Evolutionary conservation across 2,329 filamentous ascomycete genomes (phyloP), one percentile per base, ranked within the genome.

Genomic region (Aspergillus jensenii): DNA sequence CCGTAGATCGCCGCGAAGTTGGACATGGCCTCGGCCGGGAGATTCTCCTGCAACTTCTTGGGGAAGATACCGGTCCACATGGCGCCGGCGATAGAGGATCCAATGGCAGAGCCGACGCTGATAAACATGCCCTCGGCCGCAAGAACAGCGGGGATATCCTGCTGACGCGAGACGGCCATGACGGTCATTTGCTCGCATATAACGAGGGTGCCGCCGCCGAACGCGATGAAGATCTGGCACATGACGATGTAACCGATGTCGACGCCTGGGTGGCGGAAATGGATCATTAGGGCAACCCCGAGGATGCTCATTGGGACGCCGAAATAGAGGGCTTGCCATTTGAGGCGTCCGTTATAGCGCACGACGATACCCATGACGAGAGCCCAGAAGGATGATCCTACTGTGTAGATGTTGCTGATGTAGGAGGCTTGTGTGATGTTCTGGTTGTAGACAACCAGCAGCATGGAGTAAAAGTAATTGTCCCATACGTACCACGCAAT

Each of bases 31-130:
- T 73, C 66, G 7, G 15, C 33, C 3, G 44, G 52, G n/a, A 54
- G 52, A 12, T 48, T 47, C 12, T 47, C 35, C 33, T 47, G 39
- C 8, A 54, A 7, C n/a, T 41, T 41, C 7, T 25, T 17, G 6
- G 78, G 78, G 70, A 88, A 84, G 0, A 82, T 81, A 58, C 81
- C 79, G 1, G 80, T 83, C 83, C 86, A 89, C 63, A 89, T 86
- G 31, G 66, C 63, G 3, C 67, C 66, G 3, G 65, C 60, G 19
- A 74, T 68, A 4, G 70, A 68, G 15, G 59, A 60, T 6, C 75
- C 75, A 14, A 77, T 70, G 2, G 73, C 68, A 5, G 70, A 68
- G 1, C 75, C 74, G 3, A 77, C 62, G 39, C 65, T 74, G 40
- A 65, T 63, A 59, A 70, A 71, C 27, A 77, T 58, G n/a, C 69